phyloP scores from a whole-genome alignment of 2,329 filamentous ascomycete genomes.

The Falciphora oryzae region DNA sequence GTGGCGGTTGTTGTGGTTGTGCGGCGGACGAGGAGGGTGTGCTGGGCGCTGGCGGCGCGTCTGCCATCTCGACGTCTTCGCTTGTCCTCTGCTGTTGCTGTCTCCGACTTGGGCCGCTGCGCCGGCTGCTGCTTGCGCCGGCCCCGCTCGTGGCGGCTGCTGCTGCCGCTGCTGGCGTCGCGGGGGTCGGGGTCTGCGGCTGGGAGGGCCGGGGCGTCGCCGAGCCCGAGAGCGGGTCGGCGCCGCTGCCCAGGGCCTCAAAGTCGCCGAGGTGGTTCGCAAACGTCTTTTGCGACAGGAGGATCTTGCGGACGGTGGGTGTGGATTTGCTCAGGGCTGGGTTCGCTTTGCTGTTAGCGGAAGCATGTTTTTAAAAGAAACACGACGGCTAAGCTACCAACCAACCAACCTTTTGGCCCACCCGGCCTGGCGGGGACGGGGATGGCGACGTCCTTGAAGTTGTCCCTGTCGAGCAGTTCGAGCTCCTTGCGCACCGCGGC shows the following conservation, averaged over 20 bases:
- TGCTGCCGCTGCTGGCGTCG: constrained; percentile 23
- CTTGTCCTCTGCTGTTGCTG: constrained; percentile 1
- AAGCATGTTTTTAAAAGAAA: too few species aligned
- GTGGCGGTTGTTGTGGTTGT: neutral
- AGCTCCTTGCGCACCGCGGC: constrained; percentile 77
- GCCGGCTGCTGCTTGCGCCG: constrained; percentile 6
- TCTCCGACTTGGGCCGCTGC: neutral
- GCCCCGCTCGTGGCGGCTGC: constrained; percentile 17
- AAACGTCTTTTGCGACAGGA: constrained; percentile 78
- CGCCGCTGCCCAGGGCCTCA: constrained; percentile 52
- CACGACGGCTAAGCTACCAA: neutral
- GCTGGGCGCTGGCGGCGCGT: constrained; percentile 22
- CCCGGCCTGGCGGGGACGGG: constrained; percentile 54
- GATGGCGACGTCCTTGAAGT: constrained; percentile 66
- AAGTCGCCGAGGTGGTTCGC: constrained; percentile 78
- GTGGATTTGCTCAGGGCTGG: constrained; percentile 53
- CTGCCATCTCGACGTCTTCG: constrained; percentile 35
- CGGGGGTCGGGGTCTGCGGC: constrained; percentile 2
- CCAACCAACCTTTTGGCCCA: constrained; percentile 32
- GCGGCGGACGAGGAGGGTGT: constrained; percentile 5
- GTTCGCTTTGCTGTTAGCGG: neutral
- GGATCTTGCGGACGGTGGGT: constrained; percentile 66
- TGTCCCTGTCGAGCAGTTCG: constrained; percentile 76
- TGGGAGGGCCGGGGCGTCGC: constrained; percentile 21
- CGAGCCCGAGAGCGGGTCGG: constrained; percentile 27